Conservation (phyloP, 2,329 filamentous ascomycete species). For the Gnomoniopsis sp. region DNA sequence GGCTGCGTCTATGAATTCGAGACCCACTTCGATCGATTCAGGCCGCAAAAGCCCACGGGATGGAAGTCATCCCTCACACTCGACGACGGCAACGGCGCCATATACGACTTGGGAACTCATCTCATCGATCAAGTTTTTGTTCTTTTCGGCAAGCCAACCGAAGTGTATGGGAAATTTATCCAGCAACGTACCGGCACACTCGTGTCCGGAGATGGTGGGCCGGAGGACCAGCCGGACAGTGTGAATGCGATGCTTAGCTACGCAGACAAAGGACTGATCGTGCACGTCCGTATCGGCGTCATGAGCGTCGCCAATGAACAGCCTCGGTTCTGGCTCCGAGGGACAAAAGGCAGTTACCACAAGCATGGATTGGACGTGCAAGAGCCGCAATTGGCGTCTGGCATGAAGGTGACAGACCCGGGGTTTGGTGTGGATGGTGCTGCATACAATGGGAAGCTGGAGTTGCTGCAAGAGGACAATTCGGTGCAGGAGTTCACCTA, state of each 20-base stretch:
- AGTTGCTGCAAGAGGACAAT: constrained; percentile 49
- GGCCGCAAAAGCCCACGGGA: constrained; percentile 51
- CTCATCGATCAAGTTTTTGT: constrained; percentile 71
- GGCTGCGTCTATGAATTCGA: constrained; percentile 76
- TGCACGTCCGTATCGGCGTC: constrained; percentile 66
- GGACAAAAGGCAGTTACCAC: constrained; percentile 70
- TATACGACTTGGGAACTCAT: constrained; percentile 76
- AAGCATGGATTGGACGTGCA: constrained; percentile 71
- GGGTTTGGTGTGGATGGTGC: constrained; percentile 64
- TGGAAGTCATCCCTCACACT: constrained; percentile 67
- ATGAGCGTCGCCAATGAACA: constrained; percentile 67
- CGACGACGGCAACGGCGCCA: constrained; percentile 59
- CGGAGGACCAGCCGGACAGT: constrained; percentile 52
- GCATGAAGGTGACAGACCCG: constrained; percentile 52
- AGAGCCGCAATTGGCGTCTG: constrained; percentile 68
- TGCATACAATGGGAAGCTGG: constrained; percentile 56
- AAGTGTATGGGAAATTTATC: constrained; percentile 66
- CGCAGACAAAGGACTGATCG: constrained; percentile 54
- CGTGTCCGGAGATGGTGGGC: constrained; percentile 23
- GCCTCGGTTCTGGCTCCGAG: constrained; percentile 73
- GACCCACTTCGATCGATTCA: constrained; percentile 76
- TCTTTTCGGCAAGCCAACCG: constrained; percentile 65
- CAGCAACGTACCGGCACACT: constrained; percentile 54
- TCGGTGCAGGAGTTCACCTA: constrained; percentile 46
- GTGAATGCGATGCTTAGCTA: constrained; percentile 67